Evolutionary conservation across 805 yeast species (phyloP).

Genomic region (Starmerella vaccinii): DNA sequence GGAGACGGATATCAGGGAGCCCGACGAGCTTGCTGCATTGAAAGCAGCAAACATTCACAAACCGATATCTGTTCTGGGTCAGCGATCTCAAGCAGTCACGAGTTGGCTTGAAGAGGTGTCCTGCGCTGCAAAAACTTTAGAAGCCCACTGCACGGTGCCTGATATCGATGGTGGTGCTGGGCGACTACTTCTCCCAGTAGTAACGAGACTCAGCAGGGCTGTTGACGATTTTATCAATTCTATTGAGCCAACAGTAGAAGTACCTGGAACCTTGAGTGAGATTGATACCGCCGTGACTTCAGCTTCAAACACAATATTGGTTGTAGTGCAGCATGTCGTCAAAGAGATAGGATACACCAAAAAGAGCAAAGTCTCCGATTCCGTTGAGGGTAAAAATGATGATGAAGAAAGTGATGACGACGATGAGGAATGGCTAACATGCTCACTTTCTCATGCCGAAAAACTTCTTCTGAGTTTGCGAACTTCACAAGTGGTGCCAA

Average conservation of each 20-base stretch:
- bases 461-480: slow-evolving; percentile 39
- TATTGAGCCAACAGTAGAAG: not conserved
- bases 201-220: not conserved
- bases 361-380: too few relatives aligned
- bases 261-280: too few relatives aligned
- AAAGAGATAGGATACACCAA: slow-evolving; percentile 21
- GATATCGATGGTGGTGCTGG: not conserved
- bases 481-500: slow-evolving; percentile 30
- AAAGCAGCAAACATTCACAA: not conserved
- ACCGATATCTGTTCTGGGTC: not conserved
- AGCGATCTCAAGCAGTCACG: not conserved
- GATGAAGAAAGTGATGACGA: slow-evolving; percentile 43
- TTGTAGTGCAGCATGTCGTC: slow-evolving; percentile 50
- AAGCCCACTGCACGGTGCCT: not conserved
- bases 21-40: not conserved
- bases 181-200: not conserved
- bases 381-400: not conserved
- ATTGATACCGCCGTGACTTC: slow-evolving; percentile 35
- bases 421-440: slow-evolving; percentile 60
- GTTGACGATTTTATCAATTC: not conserved
- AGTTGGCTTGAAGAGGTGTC: not conserved
- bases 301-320: slow-evolving; percentile 48
- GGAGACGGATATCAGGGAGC: not conserved
- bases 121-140: not conserved
- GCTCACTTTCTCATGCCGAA: slow-evolving; percentile 39